A percentile compares a stretch with the other conserved stretches of the same genome.
These are phyloP conservation scores for Chaetoceros muelleri DNA, from an alignment of 108 stramenopile genomes.

Conservation along the genomic window DNA sequence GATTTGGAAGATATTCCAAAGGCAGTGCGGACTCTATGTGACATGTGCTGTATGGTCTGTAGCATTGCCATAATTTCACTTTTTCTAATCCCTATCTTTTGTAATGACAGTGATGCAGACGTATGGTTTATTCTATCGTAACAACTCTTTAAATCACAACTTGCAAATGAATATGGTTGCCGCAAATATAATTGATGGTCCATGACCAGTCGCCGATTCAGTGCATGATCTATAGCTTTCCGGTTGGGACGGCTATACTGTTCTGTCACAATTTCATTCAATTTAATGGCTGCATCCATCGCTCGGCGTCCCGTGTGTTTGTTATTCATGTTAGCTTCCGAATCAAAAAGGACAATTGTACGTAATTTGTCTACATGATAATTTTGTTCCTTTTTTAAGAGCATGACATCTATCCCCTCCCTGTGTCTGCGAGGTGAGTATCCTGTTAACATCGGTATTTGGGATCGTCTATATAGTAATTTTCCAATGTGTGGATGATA, in stretches of 20 bases:
- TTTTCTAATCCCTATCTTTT: constrained; percentile 2
- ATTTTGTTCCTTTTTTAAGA: constrained; percentile 6
- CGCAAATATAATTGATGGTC: neutral
- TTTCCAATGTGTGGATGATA: neutral
- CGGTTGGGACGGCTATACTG: neutral
- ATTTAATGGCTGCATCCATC: constrained; percentile 1
- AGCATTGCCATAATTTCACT: neutral
- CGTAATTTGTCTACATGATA: neutral
- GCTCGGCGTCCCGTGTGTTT: constrained; percentile 2
- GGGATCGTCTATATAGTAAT: neutral
- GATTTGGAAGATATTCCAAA: constrained; percentile 1
- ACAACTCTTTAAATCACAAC: neutral
- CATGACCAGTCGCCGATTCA: neutral
- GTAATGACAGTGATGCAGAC: constrained; percentile 6
- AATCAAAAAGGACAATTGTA: constrained; percentile 4
- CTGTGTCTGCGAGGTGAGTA: neutral
- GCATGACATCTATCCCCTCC: constrained; percentile 1
- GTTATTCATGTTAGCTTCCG: constrained; percentile 3
- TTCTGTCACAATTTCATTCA: neutral
- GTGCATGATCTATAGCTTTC: neutral
- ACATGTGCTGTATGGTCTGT: constrained; percentile 4
- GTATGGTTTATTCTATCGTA: constrained; percentile 15
- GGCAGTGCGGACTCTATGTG: constrained; percentile 8
- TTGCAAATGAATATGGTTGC: neutral
- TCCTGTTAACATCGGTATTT: constrained; percentile 2